Base-by-base conservation (phyloP, 345 rosid species). In the Aegle marmelos region DNA sequence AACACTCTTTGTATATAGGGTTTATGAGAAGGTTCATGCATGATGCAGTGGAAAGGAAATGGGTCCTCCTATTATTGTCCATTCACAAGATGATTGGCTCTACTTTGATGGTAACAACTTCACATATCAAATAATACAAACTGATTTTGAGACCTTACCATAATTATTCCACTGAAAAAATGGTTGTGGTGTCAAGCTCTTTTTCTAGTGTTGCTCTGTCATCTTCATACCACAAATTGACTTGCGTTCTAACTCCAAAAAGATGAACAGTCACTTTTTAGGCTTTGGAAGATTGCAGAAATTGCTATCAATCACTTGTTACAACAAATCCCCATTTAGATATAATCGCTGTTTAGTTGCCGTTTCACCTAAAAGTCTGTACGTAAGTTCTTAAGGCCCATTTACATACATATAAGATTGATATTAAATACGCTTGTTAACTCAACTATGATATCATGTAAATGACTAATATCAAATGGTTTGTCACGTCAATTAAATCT, bases 161-260 rank as follows among this genome's bases (percentile, higher is more conserved):
- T 66, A 34, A 48, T 73, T 75, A 58, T 36, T 71, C 65, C 22
- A 27, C 65, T 76, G 22, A 61, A 6, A 63, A 16, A 63, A 28
- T 53, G 22, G 57, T 73, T 79, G 89, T 71, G 84, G 81, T 70
- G 89, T 85, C 82, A 74, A 33, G 76, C 61, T 82, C 60, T 75
- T 53, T 72, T 76, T 78, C 77, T 81, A 71, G 79, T 79, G 92
- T 78, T 85, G 84, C 67, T 74, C 76, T 81, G 90, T 89, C 91
- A 82, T 50, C 79, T 78, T 86, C 91, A 80, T 53, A 37, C 31
- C 78, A 77, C 78, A 77, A 64, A 79, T 72, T 82, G 60, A 34
- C 76, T 70, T 60, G 79, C 81, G 76, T 71, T 79, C 65, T 54
- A 74, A 72, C 74, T 82, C 67, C 31, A 11, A 34, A 39, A 74